Percentiles rank a stretch among this genome's conserved stretches.
Conservation (phyloP, 306 rosid species). For the Ammopiptanthus mongolicus region DNA sequence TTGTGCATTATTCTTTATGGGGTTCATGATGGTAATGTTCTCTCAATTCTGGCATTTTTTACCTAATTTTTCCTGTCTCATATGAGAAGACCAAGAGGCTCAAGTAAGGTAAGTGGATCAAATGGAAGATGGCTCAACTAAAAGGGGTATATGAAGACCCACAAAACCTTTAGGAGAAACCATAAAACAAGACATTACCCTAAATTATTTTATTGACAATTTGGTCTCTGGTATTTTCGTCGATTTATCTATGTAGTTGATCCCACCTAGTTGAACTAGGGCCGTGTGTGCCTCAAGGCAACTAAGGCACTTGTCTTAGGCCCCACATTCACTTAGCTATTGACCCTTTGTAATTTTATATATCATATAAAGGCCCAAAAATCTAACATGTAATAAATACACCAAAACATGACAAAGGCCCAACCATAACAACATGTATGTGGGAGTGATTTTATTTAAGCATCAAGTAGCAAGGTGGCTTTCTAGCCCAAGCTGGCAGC, state of each 20-base stretch:
- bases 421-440: no score
- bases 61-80: not conserved
- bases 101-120: not conserved
- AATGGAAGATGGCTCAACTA: not conserved
- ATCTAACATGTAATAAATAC: no score
- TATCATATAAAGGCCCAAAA: no score
- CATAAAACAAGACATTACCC: not conserved
- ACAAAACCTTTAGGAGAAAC: not conserved
- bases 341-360: no score
- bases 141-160: not conserved
- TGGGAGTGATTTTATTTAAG: no score
- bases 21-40: not conserved
- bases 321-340: no score
- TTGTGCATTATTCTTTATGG: not conserved
- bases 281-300: no score
- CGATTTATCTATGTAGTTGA: not conserved
- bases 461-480: no score
- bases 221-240: not conserved
- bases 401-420: no score
- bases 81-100: not conserved
- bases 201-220: not conserved
- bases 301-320: no score
- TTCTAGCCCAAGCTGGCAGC: no score
- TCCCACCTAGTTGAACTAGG: not conserved
- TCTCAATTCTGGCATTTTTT: not conserved